Evolutionary conservation across 257 asterid species (phyloP).

Genomic region (Solanum bukasovii): DNA sequence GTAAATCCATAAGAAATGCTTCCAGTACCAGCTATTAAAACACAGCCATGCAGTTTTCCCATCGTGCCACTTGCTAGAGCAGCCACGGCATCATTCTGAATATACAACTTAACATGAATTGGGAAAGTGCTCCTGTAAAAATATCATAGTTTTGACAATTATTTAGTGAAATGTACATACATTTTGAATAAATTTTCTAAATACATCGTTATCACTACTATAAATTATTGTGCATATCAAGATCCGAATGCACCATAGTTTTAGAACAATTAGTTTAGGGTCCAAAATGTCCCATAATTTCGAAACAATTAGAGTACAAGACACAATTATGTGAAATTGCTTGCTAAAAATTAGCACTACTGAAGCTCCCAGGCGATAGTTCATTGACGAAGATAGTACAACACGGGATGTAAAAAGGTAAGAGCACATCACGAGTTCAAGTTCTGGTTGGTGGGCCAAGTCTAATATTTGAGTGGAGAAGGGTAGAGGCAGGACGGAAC

Average conservation of each 20-base stretch:
- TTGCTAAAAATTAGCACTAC: neutral
- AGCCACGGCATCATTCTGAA: conserved; percentile 90
- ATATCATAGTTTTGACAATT: neutral
- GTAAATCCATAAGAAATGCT: conserved; percentile 89
- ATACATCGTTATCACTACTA: neutral
- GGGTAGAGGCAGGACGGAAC: neutral
- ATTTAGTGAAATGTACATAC: neutral
- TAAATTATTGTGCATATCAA: neutral
- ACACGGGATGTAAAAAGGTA: neutral
- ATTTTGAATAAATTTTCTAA: neutral
- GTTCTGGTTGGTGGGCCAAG: neutral
- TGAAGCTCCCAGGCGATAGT: neutral
- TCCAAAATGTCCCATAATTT: neutral
- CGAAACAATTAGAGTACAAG: neutral
- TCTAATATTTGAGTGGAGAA: neutral
- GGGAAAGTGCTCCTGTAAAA: conserved; percentile 61
- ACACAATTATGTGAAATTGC: neutral
- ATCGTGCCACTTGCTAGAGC: conserved; percentile 98
- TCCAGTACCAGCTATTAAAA: conserved; percentile 92
- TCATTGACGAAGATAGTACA: neutral
- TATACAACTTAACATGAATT: conserved; percentile 48
- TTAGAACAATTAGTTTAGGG: neutral
- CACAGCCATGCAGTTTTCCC: conserved; percentile 95
- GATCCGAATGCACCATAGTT: neutral
- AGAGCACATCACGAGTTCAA: neutral